Percentiles rank a stretch among this genome's conserved stretches.
Conservation (phyloP, 306 rosid species). For the Citrullus amarus region DNA sequence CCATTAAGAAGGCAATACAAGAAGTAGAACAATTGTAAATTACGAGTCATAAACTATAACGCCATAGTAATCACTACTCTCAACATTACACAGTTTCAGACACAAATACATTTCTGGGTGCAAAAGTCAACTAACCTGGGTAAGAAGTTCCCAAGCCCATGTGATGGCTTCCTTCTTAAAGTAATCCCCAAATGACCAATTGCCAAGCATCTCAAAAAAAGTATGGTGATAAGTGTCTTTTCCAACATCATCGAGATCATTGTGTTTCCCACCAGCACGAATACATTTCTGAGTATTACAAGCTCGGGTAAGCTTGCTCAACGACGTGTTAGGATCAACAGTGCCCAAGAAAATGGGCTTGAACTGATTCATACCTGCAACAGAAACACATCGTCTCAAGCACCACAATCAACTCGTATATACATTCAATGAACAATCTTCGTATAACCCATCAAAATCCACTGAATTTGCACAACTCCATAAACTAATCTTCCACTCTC, state of each 20-base stretch:
- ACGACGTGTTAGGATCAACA: conserved; percentile 64
- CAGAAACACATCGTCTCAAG: not conserved
- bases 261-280: conserved; percentile 96
- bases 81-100: not conserved
- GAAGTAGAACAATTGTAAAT: not conserved
- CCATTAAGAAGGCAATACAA: not conserved
- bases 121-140: conserved; percentile 35
- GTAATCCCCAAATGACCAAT: conserved; percentile 97
- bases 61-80: not conserved
- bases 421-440: not conserved
- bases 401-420: not conserved
- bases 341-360: conserved; percentile 94
- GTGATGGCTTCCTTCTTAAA: conserved; percentile 73
- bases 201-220: conserved; percentile 96
- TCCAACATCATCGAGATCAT: conserved; percentile 94
- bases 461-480: not conserved
- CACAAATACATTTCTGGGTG: not conserved
- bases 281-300: conserved; percentile 92
- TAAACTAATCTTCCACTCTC: not conserved
- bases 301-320: conserved; percentile 80
- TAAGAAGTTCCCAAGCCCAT: conserved; percentile 96
- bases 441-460: not conserved
- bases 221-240: conserved; percentile 98
- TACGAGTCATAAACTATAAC: not conserved
- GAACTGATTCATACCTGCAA: conserved; percentile 87